These are phyloP conservation scores for Rhizopogon roseolus DNA, from an alignment of 768 basidiomycete genomes.

Conservation along the genomic window DNA sequence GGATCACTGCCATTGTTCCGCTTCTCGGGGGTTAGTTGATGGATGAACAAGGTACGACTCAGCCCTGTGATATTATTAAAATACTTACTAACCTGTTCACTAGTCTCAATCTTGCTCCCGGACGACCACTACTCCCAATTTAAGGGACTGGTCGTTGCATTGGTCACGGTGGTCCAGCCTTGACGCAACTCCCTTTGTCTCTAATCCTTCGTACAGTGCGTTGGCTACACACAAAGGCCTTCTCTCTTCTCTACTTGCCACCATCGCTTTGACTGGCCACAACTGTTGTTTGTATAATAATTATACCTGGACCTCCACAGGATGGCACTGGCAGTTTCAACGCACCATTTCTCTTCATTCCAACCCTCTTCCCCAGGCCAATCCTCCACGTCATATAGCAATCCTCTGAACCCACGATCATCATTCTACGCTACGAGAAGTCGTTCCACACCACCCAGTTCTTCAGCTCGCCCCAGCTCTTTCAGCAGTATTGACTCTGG, in stretches of 20 bases:
- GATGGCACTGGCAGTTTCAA: slow-evolving; percentile 15
- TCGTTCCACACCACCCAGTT: not conserved
- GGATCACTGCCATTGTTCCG: slow-evolving; percentile 4
- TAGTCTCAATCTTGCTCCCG: too few species aligned
- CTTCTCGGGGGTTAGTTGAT: slow-evolving; percentile 4
- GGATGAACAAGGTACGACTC: slow-evolving; percentile 7
- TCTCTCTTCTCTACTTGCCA: slow-evolving; percentile 7
- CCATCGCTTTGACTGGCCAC: slow-evolving; percentile 16
- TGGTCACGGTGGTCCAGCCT: not conserved
- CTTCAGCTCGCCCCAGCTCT: slow-evolving; percentile 14
- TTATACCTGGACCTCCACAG: slow-evolving; percentile 6
- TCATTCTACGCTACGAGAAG: slow-evolving; percentile 12
- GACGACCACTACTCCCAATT: not conserved
- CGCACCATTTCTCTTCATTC: slow-evolving; percentile 10
- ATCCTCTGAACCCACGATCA: slow-evolving; percentile 14
- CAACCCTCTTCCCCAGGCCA: slow-evolving; percentile 11
- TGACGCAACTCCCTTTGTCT: slow-evolving; percentile 16
- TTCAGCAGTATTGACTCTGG: slow-evolving; percentile 23
- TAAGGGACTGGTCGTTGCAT: not conserved
- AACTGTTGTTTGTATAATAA: not conserved
- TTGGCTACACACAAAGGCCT: slow-evolving; percentile 20
- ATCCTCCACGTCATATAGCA: slow-evolving; percentile 4
- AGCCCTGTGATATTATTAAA: slow-evolving; percentile 10
- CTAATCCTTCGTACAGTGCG: not conserved
- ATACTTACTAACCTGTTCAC: too few species aligned